Conservation (phyloP, 1,284 basidiomycete species). For the Phlebopus sp. region DNA sequence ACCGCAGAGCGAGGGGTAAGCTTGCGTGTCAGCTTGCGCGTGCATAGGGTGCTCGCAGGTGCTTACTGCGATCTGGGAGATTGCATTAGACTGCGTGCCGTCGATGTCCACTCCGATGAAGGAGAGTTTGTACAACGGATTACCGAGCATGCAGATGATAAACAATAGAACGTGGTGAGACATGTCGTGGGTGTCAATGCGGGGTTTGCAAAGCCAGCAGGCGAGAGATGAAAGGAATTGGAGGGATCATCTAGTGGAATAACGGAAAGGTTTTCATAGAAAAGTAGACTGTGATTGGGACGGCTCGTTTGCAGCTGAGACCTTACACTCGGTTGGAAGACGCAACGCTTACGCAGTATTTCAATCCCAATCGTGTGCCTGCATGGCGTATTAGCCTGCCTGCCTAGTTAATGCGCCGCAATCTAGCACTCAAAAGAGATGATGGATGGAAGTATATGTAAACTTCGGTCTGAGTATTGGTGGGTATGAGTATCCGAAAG, state of each 20-base stretch:
- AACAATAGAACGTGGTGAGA: constrained; percentile 12
- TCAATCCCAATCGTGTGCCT: too few relatives aligned
- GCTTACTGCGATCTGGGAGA: too few relatives aligned
- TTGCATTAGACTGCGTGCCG: constrained; percentile 43
- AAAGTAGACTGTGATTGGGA: constrained; percentile 8
- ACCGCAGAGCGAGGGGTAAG: too few relatives aligned
- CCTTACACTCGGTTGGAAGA: background rate
- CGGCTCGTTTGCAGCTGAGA: constrained; percentile 7
- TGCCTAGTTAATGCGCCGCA: background rate
- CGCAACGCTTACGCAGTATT: too few relatives aligned
- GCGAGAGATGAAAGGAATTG: background rate
- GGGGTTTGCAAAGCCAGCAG: constrained; percentile 11
- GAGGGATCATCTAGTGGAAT: background rate
- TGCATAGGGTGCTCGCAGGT: too few relatives aligned
- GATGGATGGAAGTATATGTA: too few relatives aligned
- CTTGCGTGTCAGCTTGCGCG: too few relatives aligned
- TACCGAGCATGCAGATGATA: background rate
- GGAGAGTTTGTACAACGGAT: constrained; percentile 6
- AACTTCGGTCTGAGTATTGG: too few relatives aligned
- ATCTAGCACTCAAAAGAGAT: too few relatives aligned
- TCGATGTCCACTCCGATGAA: constrained; percentile 42
- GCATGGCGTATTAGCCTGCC: too few relatives aligned
- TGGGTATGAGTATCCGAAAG: background rate
- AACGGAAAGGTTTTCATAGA: constrained; percentile 1
- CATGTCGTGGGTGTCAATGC: constrained; percentile 4